phyloP scores from a whole-genome alignment of 768 basidiomycete species.

The Lactarius tabidus region DNA sequence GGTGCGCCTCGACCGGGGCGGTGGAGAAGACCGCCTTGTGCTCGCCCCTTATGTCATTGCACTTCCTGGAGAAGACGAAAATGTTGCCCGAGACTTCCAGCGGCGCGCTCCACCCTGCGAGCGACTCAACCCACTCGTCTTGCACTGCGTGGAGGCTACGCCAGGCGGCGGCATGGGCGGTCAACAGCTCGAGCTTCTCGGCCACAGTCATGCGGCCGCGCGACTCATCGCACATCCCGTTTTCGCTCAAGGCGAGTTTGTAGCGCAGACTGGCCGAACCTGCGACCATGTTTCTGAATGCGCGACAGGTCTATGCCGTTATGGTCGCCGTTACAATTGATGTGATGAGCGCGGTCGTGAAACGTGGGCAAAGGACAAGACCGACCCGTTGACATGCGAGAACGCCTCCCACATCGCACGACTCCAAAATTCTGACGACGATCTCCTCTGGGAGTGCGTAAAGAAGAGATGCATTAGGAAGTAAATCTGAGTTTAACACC shows the following conservation, averaged over 20 bases:
- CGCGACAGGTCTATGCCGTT: conserved; percentile 11
- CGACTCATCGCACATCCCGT: conserved; percentile 15
- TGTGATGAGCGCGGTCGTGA: background rate
- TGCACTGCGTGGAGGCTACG: background rate
- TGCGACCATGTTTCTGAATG: conserved; percentile 3
- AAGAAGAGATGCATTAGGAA: background rate
- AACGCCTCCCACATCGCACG: conserved; percentile 4
- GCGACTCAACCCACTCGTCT: background rate
- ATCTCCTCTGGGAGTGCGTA: conserved; percentile 9
- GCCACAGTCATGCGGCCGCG: background rate
- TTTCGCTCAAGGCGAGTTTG: conserved; percentile 12
- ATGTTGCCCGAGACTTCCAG: conserved; percentile 9
- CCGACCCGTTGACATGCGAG: conserved; percentile 14
- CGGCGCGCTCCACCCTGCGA: conserved; percentile 10
- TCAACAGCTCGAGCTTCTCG: conserved; percentile 9
- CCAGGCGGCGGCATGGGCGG: conserved; percentile 4
- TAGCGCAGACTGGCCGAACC: conserved; percentile 10
- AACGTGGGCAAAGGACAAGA: background rate
- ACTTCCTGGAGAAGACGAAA: conserved; percentile 8
- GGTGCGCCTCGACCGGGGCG: background rate
- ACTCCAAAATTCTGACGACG: conserved; percentile 9
- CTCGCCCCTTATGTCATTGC: background rate
- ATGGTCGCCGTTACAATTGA: background rate
- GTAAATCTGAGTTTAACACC: background rate
- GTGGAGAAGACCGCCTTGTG: background rate